Evolutionary conservation across 352 stramenopile species (phyloP).

Genomic region (Pythium sp.): DNA sequence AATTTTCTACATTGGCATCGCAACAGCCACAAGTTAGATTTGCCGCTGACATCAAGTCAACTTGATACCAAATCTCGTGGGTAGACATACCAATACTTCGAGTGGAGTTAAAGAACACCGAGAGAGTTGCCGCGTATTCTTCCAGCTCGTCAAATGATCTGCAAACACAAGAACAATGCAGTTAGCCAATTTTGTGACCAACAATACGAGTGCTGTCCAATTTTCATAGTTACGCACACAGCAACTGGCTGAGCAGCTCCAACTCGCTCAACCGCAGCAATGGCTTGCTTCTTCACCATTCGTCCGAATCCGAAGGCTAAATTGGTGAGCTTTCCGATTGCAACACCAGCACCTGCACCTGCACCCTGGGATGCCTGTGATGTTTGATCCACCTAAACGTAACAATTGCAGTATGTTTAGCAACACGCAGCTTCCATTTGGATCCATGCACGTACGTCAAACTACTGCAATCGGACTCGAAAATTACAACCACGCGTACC

Average conservation of each 20-base stretch:
- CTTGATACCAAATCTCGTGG: too few species aligned
- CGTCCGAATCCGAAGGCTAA: conserved; percentile 77
- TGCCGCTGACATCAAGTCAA: too few species aligned
- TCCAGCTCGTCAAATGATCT: conserved; percentile 62
- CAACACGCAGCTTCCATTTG: background rate
- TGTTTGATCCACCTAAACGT: background rate
- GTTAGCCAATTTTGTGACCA: background rate
- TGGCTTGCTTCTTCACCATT: conserved; percentile 85
- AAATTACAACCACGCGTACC: background rate
- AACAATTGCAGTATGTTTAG: background rate
- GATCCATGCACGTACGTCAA: background rate
- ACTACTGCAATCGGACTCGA: background rate
- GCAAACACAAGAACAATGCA: conserved; percentile 4
- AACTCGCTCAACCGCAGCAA: conserved; percentile 75
- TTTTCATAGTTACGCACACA: conserved; percentile 31
- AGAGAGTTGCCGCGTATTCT: conserved; percentile 68
- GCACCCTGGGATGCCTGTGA: conserved; percentile 5
- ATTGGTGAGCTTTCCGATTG: conserved; percentile 75
- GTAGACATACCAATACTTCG: conserved; percentile 47
- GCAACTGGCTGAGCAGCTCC: conserved; percentile 50
- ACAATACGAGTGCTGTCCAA: background rate
- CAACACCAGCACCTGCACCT: conserved; percentile 22
- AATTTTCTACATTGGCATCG: conserved; percentile 33
- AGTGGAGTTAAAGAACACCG: conserved; percentile 71
- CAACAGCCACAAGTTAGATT: background rate